Evolutionary conservation across 257 asterid genomes (phyloP), one percentile per base, ranked within the genome.

Genomic region (Solanum stenotomum): DNA sequence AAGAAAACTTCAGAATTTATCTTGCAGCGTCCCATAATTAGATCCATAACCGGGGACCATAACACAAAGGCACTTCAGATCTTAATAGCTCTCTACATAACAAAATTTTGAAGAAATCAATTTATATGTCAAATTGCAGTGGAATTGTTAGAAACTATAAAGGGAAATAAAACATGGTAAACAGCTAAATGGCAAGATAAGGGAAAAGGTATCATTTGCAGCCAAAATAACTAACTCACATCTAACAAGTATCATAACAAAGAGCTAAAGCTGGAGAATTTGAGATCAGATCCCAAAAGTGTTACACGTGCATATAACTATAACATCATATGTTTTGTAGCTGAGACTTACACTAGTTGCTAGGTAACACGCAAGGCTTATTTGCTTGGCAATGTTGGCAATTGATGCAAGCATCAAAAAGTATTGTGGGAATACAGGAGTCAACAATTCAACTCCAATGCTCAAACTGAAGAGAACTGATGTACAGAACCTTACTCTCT

Each of bases 331-430:
- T 18, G 31, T 20, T 49, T 74, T 14, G 72, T 34, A 49, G 49
- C 16, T 37, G 85, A 91, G 88, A 93, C 99, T 95, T 96, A 97
- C 99, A 88, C 98, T 92, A 89, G 99, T 96, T 27, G 98, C 98
- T 87, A 96, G 90, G 90, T 96, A 91, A 93, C 98, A 96, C 1
- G 99, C 94, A 83, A 96, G 94, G 92, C 98, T 94, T 89, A 96
- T 96, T 91, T 97, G 99, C 95, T 96, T 96, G 14, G 98, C 99
- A 44, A 96, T 93, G 93, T 97, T 97, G 92, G 99, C 99, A 61
- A 95, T 88, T 74, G 99, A 94, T 87, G 99, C 99, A 79, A 97
- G 98, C 89, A 97, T 95, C 90, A 97, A 91, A 88, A 96, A 97
- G 90, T 96, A 93, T 40, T 93, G 85, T 22, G 99, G 99, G 88